Conservation (phyloP, 73 alveolate genomes). For the Breviolum minutum region DNA sequence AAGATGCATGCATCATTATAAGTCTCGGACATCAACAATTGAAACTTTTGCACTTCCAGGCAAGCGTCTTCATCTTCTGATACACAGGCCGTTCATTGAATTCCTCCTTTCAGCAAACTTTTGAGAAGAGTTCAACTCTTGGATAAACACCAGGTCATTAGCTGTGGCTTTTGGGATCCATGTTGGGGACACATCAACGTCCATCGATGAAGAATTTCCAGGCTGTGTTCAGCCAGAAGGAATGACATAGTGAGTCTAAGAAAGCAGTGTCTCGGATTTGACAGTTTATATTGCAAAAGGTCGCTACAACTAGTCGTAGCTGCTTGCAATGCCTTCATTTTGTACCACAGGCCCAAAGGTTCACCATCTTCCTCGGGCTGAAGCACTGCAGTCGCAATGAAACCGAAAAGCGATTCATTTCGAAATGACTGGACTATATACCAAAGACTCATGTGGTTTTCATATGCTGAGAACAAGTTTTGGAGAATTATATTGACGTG, state of each 20-base stretch:
- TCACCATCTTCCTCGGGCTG: neutral
- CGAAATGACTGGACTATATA: neutral
- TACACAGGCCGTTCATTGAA: slow-evolving; percentile 3
- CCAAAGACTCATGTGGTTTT: neutral
- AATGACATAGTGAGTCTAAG: neutral
- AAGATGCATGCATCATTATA: neutral
- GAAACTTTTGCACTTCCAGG: neutral
- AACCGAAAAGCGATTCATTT: neutral
- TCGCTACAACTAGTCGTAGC: neutral
- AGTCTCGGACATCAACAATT: neutral
- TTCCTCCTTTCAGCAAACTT: no score
- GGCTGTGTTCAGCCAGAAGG: neutral
- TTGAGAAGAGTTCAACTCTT: neutral
- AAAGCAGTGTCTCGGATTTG: neutral
- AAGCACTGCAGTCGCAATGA: neutral
- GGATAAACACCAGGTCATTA: neutral
- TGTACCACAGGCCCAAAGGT: slow-evolving; percentile 3
- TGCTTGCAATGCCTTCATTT: neutral
- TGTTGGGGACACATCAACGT: neutral
- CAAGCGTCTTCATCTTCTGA: neutral
- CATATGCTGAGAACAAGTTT: neutral
- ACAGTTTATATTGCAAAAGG: neutral
- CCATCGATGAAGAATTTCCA: neutral
- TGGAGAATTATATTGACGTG: neutral
- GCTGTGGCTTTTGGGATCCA: neutral